A percentile compares a stretch with the other conserved stretches of the same genome.
Conservation (phyloP, 2,329 filamentous ascomycete genomes). For the Thielaviopsis populi region DNA sequence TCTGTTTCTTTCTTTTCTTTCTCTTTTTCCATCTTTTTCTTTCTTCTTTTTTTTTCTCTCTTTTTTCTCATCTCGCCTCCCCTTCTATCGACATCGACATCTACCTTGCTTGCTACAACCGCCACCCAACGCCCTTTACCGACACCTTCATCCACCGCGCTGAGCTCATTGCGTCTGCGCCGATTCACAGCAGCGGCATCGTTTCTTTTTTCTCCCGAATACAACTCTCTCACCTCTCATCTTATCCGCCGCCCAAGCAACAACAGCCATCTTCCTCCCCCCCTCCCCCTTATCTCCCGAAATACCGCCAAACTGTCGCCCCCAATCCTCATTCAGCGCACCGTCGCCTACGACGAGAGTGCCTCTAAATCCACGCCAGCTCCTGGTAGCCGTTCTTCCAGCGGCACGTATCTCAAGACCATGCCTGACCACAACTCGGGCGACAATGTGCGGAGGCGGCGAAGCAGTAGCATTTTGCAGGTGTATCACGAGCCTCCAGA, state of each 20-base stretch:
- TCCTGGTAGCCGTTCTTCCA: constrained; percentile 5
- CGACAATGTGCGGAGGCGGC: constrained; percentile 63
- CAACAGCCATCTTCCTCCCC: background rate
- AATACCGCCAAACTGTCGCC: constrained; percentile 96
- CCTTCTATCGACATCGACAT: background rate
- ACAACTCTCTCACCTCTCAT: background rate
- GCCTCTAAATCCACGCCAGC: constrained; percentile 41
- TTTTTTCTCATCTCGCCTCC: background rate
- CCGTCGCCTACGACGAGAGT: constrained; percentile 81
- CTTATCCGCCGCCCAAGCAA: background rate
- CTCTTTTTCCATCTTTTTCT: background rate
- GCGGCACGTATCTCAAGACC: constrained; percentile 41
- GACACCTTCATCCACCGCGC: background rate
- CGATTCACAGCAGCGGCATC: background rate
- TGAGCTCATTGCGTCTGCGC: background rate
- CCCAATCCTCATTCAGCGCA: constrained; percentile 69
- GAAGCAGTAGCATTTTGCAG: constrained; percentile 82
- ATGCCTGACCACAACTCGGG: constrained; percentile 39
- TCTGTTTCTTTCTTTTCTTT: constrained; percentile 3
- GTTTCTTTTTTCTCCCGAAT: background rate
- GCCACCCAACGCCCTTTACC: background rate
- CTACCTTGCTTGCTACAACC: background rate
- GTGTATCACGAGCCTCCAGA: constrained; percentile 96
- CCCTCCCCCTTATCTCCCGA: constrained; percentile 17
- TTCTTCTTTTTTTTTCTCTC: background rate